Evolutionary conservation across 2,329 filamentous ascomycete species (phyloP).

Genomic region (Arthrobotrys sinensis): DNA sequence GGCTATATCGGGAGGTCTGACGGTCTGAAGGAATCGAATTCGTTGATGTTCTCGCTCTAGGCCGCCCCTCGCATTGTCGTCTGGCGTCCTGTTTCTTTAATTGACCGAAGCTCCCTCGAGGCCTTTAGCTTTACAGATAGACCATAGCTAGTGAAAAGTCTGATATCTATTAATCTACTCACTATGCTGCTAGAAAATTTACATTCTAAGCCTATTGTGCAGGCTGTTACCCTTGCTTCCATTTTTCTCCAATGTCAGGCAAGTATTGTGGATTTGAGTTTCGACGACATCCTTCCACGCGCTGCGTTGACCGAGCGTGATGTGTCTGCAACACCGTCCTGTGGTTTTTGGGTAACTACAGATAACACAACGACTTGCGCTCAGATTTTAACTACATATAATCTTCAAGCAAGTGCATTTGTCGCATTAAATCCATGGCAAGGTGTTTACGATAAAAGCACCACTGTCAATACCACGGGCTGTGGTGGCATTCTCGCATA

Average conservation of each 20-base stretch:
- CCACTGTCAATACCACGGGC: slow-evolving; percentile 18
- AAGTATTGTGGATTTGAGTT: background rate
- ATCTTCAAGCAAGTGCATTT: slow-evolving; percentile 6
- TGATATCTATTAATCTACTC: background rate
- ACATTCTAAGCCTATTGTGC: background rate
- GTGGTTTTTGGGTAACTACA: slow-evolving; percentile 27
- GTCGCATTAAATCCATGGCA: slow-evolving; percentile 34
- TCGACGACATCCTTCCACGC: background rate
- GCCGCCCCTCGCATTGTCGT: no score
- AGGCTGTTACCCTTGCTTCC: background rate
- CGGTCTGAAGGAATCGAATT: no score
- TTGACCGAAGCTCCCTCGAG: no score
- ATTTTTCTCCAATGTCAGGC: slow-evolving; percentile 2
- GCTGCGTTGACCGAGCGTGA: slow-evolving; percentile 1
- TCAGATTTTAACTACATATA: slow-evolving; percentile 23
- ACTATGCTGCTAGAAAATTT: background rate
- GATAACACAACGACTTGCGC: slow-evolving; percentile 40
- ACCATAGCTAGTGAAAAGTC: background rate
- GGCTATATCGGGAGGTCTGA: no score
- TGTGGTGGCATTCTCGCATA: slow-evolving; percentile 24
- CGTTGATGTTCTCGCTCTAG: no score
- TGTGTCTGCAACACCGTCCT: slow-evolving; percentile 21
- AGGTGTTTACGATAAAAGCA: slow-evolving; percentile 13
- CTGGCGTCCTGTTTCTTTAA: no score
- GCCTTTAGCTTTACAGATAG: no score